phyloP scores from a whole-genome alignment of 2,329 filamentous ascomycete species.

The Penicillium sclerotiorum region DNA sequence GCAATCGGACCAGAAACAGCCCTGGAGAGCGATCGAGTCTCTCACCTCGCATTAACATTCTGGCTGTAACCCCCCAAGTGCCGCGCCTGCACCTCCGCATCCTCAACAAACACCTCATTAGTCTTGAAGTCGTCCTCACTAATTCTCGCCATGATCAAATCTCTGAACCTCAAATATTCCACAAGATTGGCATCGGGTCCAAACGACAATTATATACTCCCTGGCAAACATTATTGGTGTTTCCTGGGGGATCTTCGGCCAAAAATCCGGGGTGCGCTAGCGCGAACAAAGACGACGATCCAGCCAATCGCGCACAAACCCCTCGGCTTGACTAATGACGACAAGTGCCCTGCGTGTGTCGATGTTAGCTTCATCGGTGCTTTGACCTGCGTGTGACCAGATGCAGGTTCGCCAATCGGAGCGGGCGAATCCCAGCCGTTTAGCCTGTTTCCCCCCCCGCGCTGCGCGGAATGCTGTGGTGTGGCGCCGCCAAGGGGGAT shows the following conservation, averaged over 20 bases:
- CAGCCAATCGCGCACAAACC: constrained; percentile 8
- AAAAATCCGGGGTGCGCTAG: constrained; percentile 20
- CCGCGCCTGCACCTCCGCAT: constrained; percentile 14
- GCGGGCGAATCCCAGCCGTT: background rate
- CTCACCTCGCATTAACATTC: constrained; percentile 21
- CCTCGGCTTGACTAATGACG: constrained; percentile 4
- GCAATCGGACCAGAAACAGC: background rate
- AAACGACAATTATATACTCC: constrained; percentile 13
- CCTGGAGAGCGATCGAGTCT: background rate
- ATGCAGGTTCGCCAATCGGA: background rate
- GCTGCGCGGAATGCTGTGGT: constrained; percentile 7
- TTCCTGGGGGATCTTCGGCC: background rate
- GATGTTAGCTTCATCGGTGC: background rate
- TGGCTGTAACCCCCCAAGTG: constrained; percentile 15
- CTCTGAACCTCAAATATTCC: background rate
- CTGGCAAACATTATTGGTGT: constrained; percentile 9
- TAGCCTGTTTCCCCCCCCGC: constrained; percentile 1
- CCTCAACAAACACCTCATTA: constrained; percentile 16
- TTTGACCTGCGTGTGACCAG: constrained; percentile 7
- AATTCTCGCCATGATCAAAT: constrained; percentile 14
- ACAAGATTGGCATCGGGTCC: background rate
- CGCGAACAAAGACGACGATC: constrained; percentile 6
- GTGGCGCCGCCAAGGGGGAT: constrained; percentile 6
- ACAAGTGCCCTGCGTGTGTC: constrained; percentile 13
- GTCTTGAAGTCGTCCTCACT: constrained; percentile 15